Conservation (phyloP, 2,329 filamentous ascomycete genomes). For the Fusarium siculi region DNA sequence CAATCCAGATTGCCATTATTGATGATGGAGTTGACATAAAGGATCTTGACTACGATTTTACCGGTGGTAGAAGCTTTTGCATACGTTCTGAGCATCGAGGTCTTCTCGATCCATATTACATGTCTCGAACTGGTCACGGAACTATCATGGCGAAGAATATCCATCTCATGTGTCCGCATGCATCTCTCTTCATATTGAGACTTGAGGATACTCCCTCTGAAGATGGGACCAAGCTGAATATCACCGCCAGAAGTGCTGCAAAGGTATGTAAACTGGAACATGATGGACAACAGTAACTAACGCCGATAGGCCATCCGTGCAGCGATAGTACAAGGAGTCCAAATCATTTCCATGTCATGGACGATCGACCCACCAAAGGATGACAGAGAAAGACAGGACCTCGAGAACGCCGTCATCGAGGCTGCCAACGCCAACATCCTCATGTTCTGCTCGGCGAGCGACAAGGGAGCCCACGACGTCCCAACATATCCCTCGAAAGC, state of each 20-base stretch:
- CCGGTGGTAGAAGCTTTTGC: slow-evolving; percentile 44
- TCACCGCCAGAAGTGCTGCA: slow-evolving; percentile 5
- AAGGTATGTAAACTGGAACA: background rate
- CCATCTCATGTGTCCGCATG: slow-evolving; percentile 35
- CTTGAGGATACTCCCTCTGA: background rate
- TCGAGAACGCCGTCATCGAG: slow-evolving; percentile 42
- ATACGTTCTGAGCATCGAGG: background rate
- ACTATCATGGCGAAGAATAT: slow-evolving; percentile 46
- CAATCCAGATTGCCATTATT: slow-evolving; percentile 50
- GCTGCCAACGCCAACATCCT: slow-evolving; percentile 47
- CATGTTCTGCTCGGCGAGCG: slow-evolving; percentile 52
- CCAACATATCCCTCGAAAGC: slow-evolving; percentile 19
- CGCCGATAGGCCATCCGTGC: slow-evolving; percentile 44
- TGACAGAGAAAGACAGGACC: slow-evolving; percentile 1
- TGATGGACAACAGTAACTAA: background rate
- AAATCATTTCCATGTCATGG: slow-evolving; percentile 54
- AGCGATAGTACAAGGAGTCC: slow-evolving; percentile 44
- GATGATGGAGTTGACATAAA: slow-evolving; percentile 52
- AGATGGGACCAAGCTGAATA: background rate
- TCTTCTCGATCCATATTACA: slow-evolving; percentile 36
- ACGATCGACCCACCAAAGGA: slow-evolving; percentile 39
- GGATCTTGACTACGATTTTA: slow-evolving; percentile 42
- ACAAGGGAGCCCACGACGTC: slow-evolving; percentile 34
- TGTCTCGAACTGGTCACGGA: slow-evolving; percentile 43
- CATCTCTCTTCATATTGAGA: slow-evolving; percentile 31